These are phyloP conservation scores for Alternaria arborescens DNA, from an alignment of 2,329 filamentous ascomycete genomes.

Conservation along the genomic window DNA sequence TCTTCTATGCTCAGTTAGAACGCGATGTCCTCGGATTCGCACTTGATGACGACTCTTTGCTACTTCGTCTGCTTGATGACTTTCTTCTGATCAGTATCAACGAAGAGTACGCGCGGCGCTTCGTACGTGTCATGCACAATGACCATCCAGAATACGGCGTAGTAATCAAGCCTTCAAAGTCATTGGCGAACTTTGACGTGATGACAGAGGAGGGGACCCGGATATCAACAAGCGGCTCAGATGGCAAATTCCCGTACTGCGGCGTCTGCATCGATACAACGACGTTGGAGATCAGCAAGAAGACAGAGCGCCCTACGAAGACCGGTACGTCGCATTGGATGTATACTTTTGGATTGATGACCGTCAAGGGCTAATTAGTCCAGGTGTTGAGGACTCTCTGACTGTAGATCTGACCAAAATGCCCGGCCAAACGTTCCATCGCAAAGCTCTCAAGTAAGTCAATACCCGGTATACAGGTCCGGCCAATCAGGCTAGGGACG, in stretches of 20 bases:
- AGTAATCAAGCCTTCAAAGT: constrained; percentile 78
- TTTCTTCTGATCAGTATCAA: constrained; percentile 87
- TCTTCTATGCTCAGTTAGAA: constrained; percentile 94
- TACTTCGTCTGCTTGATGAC: constrained; percentile 89
- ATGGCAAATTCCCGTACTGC: constrained; percentile 84
- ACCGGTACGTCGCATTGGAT: constrained; percentile 53
- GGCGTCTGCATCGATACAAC: constrained; percentile 78
- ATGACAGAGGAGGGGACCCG: constrained; percentile 61
- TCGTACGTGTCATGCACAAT: constrained; percentile 80
- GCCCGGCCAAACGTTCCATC: constrained; percentile 80
- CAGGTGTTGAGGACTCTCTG: constrained; percentile 72
- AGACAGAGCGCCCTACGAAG: constrained; percentile 63
- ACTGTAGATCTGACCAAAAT: constrained; percentile 78
- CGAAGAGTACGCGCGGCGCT: constrained; percentile 70
- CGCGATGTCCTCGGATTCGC: constrained; percentile 73
- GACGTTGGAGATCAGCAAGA: constrained; percentile 78
- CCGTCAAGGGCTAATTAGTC: constrained; percentile 19
- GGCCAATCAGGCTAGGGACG: constrained; percentile 13
- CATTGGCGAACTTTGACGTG: constrained; percentile 82
- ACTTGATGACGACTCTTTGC: constrained; percentile 64
- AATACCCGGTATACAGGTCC: constrained; percentile 3
- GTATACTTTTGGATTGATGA: neutral
- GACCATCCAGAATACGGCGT: constrained; percentile 85
- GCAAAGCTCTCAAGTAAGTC: constrained; percentile 75
- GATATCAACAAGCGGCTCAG: constrained; percentile 50